Conservation (phyloP, 2,329 filamentous ascomycete species). For the Cladosporium oxysporum region DNA sequence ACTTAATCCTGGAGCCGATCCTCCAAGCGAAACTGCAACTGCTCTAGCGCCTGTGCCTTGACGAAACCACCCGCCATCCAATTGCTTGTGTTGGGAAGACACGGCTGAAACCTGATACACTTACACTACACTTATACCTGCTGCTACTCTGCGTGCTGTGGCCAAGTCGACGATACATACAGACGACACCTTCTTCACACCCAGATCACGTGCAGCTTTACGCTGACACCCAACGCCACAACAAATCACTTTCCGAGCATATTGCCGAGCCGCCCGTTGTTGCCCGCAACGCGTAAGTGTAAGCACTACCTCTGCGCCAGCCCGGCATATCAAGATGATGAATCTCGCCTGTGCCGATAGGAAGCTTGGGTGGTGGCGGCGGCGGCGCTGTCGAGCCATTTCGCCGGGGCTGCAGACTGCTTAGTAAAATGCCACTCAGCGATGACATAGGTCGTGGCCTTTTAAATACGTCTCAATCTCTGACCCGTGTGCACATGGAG, state of each 20-base stretch:
- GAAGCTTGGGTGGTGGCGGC: background rate
- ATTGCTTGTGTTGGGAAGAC: background rate
- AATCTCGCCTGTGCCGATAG: constrained; percentile 1
- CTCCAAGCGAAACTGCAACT: background rate
- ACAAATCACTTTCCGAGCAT: background rate
- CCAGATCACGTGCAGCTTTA: background rate
- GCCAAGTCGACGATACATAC: background rate
- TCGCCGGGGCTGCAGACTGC: background rate
- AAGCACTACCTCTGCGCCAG: constrained; percentile 4
- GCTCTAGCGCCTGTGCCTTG: constrained; percentile 1
- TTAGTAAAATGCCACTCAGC: background rate
- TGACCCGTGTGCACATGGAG: background rate
- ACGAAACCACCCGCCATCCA: constrained; percentile 10
- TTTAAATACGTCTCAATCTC: background rate
- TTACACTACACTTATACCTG: background rate
- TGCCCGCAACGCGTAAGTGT: constrained; percentile 3
- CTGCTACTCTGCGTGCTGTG: background rate
- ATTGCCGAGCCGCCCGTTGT: constrained; percentile 11
- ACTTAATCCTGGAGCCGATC: constrained; percentile 7
- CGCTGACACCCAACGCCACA: background rate
- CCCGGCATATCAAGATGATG: background rate
- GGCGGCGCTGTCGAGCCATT: background rate
- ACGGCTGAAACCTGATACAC: background rate
- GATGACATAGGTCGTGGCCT: background rate
- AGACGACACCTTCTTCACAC: background rate